Conservation (phyloP, 768 basidiomycete species). For the Amanita jacksonii region DNA sequence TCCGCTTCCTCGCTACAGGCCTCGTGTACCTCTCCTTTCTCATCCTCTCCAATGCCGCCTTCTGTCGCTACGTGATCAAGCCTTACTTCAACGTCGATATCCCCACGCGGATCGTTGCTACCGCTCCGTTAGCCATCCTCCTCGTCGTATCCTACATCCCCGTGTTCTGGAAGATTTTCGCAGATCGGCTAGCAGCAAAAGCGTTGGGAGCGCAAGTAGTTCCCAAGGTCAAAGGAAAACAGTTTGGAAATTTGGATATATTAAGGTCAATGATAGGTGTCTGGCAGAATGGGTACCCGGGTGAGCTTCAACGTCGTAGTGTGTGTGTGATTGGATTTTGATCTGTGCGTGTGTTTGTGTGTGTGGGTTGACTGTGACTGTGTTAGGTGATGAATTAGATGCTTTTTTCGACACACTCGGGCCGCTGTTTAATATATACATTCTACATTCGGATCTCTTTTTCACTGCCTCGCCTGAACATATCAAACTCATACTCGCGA, state of each 20-base stretch:
- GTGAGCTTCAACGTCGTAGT: too few species aligned
- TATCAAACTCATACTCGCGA: constrained; percentile 46
- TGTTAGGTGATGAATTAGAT: constrained; percentile 32
- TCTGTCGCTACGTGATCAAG: constrained; percentile 12
- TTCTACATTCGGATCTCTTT: constrained; percentile 35
- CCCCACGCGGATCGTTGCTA: constrained; percentile 29
- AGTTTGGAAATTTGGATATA: constrained; percentile 37
- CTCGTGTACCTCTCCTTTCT: constrained; percentile 1
- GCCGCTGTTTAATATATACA: constrained; percentile 33
- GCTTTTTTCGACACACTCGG: constrained; percentile 27
- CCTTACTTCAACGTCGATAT: constrained; percentile 16
- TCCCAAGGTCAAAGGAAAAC: constrained; percentile 27
- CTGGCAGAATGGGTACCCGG: constrained; percentile 38
- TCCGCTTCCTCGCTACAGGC: neutral
- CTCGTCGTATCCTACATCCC: constrained; percentile 24
- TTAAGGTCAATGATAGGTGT: constrained; percentile 26
- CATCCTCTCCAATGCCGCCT: constrained; percentile 10
- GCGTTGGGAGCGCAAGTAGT: constrained; percentile 37
- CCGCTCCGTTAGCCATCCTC: constrained; percentile 20
- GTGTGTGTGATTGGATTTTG: too few species aligned
- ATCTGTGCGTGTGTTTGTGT: too few species aligned
- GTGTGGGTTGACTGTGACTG: too few species aligned
- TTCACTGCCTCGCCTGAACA: constrained; percentile 45
- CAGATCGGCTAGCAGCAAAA: constrained; percentile 29
- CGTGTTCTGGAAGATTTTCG: constrained; percentile 19